Percentiles rank a stretch among this genome's conserved stretches.
Evolutionary conservation across 495 filamentous ascomycete genomes (phyloP).

Genomic region (Penicillium lividum): DNA sequence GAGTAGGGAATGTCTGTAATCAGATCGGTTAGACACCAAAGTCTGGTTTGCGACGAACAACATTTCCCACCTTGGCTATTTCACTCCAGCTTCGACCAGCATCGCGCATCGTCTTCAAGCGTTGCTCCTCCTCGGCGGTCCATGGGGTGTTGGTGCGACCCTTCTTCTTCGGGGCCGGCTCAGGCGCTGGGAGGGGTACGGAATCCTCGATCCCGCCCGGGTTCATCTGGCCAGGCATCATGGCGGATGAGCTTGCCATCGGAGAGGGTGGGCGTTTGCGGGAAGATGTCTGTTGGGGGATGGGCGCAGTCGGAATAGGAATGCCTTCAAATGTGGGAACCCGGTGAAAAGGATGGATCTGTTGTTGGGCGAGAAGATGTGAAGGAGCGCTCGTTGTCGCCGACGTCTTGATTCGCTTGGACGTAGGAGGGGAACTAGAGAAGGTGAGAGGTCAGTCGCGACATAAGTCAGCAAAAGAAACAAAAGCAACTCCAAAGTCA

Average conservation of each 20-base stretch:
- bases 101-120: slow-evolving; percentile 91
- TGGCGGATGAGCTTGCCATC: slow-evolving; percentile 32
- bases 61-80: slow-evolving; percentile 78
- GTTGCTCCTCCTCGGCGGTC: slow-evolving; percentile 91
- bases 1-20: slow-evolving; percentile 77
- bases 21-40: neutral
- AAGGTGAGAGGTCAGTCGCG: slow-evolving; percentile 3
- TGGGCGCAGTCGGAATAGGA: slow-evolving; percentile 40
- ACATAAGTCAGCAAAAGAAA: slow-evolving; percentile 10
- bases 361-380: slow-evolving; percentile 46
- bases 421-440: slow-evolving; percentile 43
- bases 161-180: slow-evolving; percentile 75
- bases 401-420: slow-evolving; percentile 48
- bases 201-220: slow-evolving; percentile 35
- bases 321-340: slow-evolving; percentile 44
- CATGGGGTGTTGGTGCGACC: slow-evolving; percentile 96
- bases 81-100: slow-evolving; percentile 93
- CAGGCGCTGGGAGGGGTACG: slow-evolving; percentile 29
- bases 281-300: slow-evolving; percentile 32
- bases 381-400: slow-evolving; percentile 38
- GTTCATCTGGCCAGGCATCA: slow-evolving; percentile 34
- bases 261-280: slow-evolving; percentile 52
- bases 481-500: slow-evolving; percentile 6
- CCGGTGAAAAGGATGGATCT: slow-evolving; percentile 43
- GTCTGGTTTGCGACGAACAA: neutral